Conservation (phyloP, 768 basidiomycete species). For the Podaxis sp. region DNA sequence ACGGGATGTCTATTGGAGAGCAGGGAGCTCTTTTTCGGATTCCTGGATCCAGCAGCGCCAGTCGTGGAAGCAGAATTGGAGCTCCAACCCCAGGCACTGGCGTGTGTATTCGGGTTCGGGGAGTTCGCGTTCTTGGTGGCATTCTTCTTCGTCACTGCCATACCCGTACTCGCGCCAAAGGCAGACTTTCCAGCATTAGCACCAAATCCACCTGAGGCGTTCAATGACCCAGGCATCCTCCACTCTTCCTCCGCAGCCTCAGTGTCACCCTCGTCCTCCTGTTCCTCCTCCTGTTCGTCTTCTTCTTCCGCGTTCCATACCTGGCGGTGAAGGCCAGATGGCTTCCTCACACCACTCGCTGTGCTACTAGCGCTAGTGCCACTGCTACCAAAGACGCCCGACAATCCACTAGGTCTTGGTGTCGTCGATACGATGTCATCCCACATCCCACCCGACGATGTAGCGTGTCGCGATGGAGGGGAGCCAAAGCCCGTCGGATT, state of each 20-base stretch:
- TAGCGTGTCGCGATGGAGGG: slow-evolving; percentile 3
- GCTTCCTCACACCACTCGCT: slow-evolving; percentile 5
- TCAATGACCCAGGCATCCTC: slow-evolving; percentile 14
- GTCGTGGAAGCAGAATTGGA: background rate
- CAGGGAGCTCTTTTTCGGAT: background rate
- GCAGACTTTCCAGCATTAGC: background rate
- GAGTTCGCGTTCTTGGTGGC: background rate
- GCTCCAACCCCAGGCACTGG: slow-evolving; percentile 4
- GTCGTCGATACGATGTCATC: slow-evolving; percentile 11
- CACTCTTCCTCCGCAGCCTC: slow-evolving; percentile 5
- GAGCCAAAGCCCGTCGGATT: background rate
- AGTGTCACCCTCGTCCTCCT: slow-evolving; percentile 6
- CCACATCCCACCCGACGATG: slow-evolving; percentile 11
- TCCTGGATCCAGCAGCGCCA: background rate
- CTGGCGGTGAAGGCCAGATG: slow-evolving; percentile 7
- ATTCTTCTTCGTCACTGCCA: background rate
- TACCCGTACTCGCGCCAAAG: background rate
- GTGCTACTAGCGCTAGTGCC: background rate
- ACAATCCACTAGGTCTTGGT: slow-evolving; percentile 2
- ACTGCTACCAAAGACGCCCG: background rate
- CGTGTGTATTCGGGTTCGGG: background rate
- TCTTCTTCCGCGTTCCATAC: slow-evolving; percentile 12
- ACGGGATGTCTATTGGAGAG: background rate
- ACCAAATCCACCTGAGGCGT: background rate
- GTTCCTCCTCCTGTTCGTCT: background rate